Conservation (phyloP, 257 asterid genomes). For the Apocynum venetum region DNA sequence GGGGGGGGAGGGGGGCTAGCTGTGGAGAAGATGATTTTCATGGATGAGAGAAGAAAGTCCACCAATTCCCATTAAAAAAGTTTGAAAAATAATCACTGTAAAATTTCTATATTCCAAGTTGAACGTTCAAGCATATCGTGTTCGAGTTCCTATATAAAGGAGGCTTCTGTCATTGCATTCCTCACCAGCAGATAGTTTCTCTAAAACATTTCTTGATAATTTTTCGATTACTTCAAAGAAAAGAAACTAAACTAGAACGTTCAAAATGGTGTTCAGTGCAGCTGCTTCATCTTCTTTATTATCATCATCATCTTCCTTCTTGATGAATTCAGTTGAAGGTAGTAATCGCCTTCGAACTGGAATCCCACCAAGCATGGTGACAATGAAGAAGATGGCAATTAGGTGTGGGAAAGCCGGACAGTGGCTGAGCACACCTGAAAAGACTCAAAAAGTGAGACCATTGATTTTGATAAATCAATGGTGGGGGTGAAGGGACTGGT, state of each 20-base stretch:
- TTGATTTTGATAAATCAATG: slow-evolving; percentile 18
- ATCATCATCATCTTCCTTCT: neutral
- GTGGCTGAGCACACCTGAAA: slow-evolving; percentile 7
- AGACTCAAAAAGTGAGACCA: slow-evolving; percentile 9
- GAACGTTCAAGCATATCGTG: too few relatives aligned
- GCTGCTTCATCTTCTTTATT: neutral
- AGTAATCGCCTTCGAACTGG: neutral
- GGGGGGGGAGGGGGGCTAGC: too few relatives aligned
- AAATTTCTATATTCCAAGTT: neutral
- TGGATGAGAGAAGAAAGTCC: neutral
- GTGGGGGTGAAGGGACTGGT: slow-evolving; percentile 19
- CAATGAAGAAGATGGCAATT: neutral
- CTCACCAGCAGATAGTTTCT: neutral
- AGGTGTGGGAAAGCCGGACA: neutral
- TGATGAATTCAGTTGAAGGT: neutral
- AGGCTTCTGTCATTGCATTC: neutral
- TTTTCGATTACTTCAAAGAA: neutral
- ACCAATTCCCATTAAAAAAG: neutral
- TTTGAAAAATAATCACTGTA: neutral
- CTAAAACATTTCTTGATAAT: neutral
- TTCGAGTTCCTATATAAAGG: neutral
- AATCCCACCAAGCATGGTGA: neutral
- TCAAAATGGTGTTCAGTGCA: neutral
- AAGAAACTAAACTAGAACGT: neutral
- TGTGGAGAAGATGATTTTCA: too few relatives aligned